A percentile compares a stretch with the other conserved stretches of the same genome.
phyloP scores from a whole-genome alignment of 305 asterid genomes.

The Solanum hybrid region DNA sequence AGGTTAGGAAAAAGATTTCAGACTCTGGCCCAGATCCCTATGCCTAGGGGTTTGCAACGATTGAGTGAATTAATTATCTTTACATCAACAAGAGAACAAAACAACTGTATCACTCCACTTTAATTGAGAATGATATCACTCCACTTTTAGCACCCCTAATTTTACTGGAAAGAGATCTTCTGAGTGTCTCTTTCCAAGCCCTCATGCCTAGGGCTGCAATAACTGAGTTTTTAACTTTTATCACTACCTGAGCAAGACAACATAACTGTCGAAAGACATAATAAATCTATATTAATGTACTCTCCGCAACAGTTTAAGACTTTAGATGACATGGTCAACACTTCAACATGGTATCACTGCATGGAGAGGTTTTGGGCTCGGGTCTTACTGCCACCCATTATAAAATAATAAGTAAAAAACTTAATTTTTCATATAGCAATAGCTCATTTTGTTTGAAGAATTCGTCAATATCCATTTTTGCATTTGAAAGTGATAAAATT shows the following conservation, averaged over 20 bases:
- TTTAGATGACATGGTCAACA: not conserved
- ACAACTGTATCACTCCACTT: not conserved
- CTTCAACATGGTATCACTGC: not conserved
- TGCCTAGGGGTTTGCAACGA: not conserved
- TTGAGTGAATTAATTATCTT: not conserved
- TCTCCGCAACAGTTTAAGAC: not conserved
- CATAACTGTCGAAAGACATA: not conserved
- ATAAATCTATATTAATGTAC: not conserved
- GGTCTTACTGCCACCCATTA: not conserved
- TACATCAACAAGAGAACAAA: not conserved
- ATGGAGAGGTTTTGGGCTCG: not conserved
- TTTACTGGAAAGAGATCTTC: not conserved
- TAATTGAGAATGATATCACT: not conserved
- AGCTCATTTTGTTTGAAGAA: not conserved
- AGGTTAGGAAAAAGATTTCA: not conserved
- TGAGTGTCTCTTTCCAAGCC: not conserved
- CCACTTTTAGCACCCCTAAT: not conserved
- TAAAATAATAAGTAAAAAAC: not conserved
- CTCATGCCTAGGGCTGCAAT: not conserved
- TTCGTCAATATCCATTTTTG: not conserved
- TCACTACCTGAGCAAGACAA: not conserved
- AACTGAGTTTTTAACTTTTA: not conserved
- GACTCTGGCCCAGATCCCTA: not conserved
- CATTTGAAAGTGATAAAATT: not conserved
- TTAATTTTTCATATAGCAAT: not conserved